Base-by-base conservation (phyloP, 2,329 filamentous ascomycete genomes). In the Simplicillium aogashimaense region DNA sequence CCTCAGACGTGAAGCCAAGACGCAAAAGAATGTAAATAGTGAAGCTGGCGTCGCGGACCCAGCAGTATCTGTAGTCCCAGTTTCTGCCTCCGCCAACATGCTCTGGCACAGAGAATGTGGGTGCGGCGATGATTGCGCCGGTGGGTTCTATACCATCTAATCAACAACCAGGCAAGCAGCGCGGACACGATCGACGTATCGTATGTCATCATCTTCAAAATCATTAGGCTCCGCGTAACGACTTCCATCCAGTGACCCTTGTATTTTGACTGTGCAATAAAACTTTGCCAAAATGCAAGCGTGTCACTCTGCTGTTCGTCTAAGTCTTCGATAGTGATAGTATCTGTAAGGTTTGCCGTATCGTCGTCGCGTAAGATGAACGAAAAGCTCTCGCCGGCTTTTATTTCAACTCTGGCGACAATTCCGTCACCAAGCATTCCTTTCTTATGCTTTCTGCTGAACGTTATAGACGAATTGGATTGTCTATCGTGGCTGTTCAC, bases 1-100 rank as follows among this genome's bases (percentile, higher is more conserved):
- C 83, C 57, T 89, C 84, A 15, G 79, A 73, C 20, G 69, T 78
- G 60, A 87, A 88, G 6, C 84, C 84, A 55, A 88, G 74, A 12
- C 83, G 78, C 2, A 89, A 70, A 25, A 89, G 70, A 45, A 88
- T 81, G 50, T 88, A 88, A 48, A 87, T 78, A 1, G 81, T 86
- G 58, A 87, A 87, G 47, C 80, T 85, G 1, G 80, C 78, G 60
- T 89, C 83, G 16, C 84, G 73, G 29, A 88, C 76, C 84, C 84
- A 89, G 9, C 72, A 84, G 58, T 76, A 89, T n/a, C 81, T 72
- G 52, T 85, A 85, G 55, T 85, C 81, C 80, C 76, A 80, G 52
- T 81, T 81, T 16, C 74, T 71, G 15, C 65, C 63, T 12, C 83
- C 83, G 14, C 82, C 83, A 31, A 86, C 74, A 38, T 81, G 79